Evolutionary conservation across 768 basidiomycete genomes (phyloP), one percentile per base, ranked within the genome.

Genomic region (Mycena epipterygia): DNA sequence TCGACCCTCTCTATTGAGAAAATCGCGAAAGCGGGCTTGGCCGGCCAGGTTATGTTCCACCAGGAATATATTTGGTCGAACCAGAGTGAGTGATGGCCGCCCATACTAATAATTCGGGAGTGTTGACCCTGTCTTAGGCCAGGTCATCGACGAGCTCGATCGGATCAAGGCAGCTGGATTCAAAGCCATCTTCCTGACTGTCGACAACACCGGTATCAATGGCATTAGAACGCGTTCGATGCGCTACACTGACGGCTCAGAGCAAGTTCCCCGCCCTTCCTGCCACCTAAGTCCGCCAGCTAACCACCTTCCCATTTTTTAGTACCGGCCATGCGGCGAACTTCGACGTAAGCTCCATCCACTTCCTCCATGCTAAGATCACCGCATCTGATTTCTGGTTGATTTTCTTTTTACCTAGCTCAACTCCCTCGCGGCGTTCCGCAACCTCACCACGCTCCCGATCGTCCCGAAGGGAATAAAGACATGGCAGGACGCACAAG

Each of bases 181-280:
- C 74, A 78, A 76, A 48, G 79, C 79, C 9, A 75, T 82, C 58
- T 78, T 82, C 64, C 66, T 81, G n/a, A 82, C 81, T 7, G 77
- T 81, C 16, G 82, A 83, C 59, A 78, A 80, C 51, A 80, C 81
- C 27, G 76, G 77, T 14, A 75, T 73, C 42, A 77, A 82, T 61
- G 80, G 81, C 35, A 61, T 76, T 51, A 71, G 77, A 61, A 71
- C 67, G 7, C 77, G 76, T 17, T 70, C 75, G 30, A 63, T 76
- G 64, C 68, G 75, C 27, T 73, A 59, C 48, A 75, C 71, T 14
- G 72, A 59, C 4, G 42, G 55, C 21, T 53, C 67, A 5, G 72
- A 70, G 64, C 76, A 67, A 33, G 52, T 57, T 52, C 37, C 33
- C 37, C 61, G 1, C 7, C 23, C 35, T 41, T 32, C 51, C 7